These are phyloP conservation scores for Priceomyces fermenticarens DNA, from an alignment of 805 yeast genomes.

Conservation along the genomic window DNA sequence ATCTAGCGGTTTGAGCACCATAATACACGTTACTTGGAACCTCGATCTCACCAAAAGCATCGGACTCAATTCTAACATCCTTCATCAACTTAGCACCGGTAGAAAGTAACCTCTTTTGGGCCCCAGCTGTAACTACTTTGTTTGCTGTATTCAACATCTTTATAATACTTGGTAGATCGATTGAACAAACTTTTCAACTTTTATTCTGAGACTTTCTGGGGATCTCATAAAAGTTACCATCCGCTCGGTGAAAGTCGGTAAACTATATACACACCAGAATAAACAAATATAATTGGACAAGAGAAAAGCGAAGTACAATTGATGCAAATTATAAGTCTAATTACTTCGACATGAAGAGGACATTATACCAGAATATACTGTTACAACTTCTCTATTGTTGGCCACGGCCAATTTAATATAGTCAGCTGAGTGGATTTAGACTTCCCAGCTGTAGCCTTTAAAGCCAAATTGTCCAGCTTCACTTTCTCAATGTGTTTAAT, in stretches of 20 bases:
- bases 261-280: not conserved
- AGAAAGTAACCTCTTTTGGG: slow-evolving; percentile 26
- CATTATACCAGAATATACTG: not conserved
- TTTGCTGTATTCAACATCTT: slow-evolving; percentile 27
- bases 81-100: slow-evolving; percentile 20
- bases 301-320: not conserved
- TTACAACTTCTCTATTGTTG: slow-evolving; percentile 16
- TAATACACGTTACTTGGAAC: slow-evolving; percentile 86
- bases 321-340: slow-evolving; percentile 3
- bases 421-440: slow-evolving; percentile 1
- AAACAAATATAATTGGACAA: not conserved
- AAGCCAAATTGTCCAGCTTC: slow-evolving; percentile 12
- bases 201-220: too few species aligned
- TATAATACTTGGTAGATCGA: not conserved
- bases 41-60: slow-evolving; percentile 95
- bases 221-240: not conserved
- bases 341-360: slow-evolving; percentile 1
- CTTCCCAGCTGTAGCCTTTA: not conserved
- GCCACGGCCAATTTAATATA: slow-evolving; percentile 33
- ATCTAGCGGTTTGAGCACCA: slow-evolving; percentile 98
- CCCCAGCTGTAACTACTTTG: slow-evolving; percentile 10
- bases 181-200: too few species aligned
- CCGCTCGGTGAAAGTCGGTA: slow-evolving; percentile 4
- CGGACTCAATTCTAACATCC: slow-evolving; percentile 72
- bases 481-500: slow-evolving; percentile 31